Base-by-base conservation (phyloP, 1,139 yeast species). In the Blastobotrys serpentis region DNA sequence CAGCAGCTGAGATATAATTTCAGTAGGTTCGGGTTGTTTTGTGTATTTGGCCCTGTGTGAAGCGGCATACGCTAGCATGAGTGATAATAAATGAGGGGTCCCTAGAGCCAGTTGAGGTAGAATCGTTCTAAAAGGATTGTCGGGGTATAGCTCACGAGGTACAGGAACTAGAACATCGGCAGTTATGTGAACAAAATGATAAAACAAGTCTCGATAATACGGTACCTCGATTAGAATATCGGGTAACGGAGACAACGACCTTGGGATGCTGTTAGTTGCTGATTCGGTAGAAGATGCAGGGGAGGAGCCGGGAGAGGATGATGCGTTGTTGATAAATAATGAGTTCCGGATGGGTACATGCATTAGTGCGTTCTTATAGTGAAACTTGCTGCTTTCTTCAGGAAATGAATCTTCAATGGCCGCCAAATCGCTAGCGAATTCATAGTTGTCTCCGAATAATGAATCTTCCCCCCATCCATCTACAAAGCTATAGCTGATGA, bases 91-190 rank as follows among this genome's bases (percentile, higher is more conserved):
- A 13, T 69, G 71, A 10, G 70, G 69, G 0, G 86, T 77, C 16
- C 75, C 72, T 74, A 83, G 71, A 0, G 94, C 90, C 78, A 86
- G 75, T 54, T 78, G 79, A 0, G 94, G 92, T 14, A 86, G 64
- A 3, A 84, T 66, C 5, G 76, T 75, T 52, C 76, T 76, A 66
- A 85, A 84, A 0, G 95, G 95, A 57, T 85, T 86, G 18, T 78
- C 81, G 18, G 67, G 71, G 59, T 82, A 82, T 2, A 76, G 60
- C 14, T 70, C 65, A 5, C 55, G 47, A 4, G 89, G 88, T 0
- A 87, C 84, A 0, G 94, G 92, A 4, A 84, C 88, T 32, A 85
- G 68, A 37, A 77, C 71, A 40, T 74, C 74, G 1, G 89, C 78
- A 0, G 87, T 85, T 10, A 80, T 78, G 48, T 78, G 72, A 13